A percentile compares a stretch with the other conserved stretches of the same genome.
These are phyloP conservation scores for Neofusicoccum cordaticola DNA, from an alignment of 2,329 filamentous ascomycete species.

Conservation along the genomic window DNA sequence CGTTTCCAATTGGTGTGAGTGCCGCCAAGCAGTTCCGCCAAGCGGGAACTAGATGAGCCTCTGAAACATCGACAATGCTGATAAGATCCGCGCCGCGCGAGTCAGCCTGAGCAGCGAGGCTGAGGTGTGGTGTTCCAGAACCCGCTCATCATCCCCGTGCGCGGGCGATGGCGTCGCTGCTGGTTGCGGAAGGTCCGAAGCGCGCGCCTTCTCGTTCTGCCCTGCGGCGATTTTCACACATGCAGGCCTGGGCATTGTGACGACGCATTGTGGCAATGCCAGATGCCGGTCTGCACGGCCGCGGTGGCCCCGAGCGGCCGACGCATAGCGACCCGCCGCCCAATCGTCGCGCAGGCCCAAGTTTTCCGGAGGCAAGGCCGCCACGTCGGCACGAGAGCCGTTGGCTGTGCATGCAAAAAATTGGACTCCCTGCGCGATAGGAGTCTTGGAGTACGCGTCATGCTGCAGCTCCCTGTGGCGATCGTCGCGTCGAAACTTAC, in stretches of 20 bases:
- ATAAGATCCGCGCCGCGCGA: neutral
- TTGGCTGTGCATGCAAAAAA: neutral
- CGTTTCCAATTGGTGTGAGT: neutral
- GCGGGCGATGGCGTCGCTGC: neutral
- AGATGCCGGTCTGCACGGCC: neutral
- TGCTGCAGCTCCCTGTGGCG: slow-evolving; percentile 1
- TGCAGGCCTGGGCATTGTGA: neutral
- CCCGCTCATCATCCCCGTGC: neutral
- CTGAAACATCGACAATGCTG: neutral
- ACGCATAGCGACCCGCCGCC: too few species aligned
- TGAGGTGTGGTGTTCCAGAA: neutral
- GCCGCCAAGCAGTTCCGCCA: neutral
- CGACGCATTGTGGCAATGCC: neutral
- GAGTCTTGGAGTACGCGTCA: neutral
- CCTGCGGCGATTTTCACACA: neutral
- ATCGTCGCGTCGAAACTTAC: slow-evolving; percentile 7
- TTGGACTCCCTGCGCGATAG: neutral
- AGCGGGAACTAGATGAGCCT: neutral
- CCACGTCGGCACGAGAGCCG: neutral
- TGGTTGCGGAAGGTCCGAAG: neutral
- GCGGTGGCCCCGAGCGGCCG: neutral
- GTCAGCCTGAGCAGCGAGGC: too few species aligned
- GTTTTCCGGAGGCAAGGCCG: neutral
- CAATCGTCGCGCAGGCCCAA: too few species aligned
- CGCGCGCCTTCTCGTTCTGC: neutral